Base-by-base conservation (phyloP, 257 asterid genomes). In the Cruciata laevipes region DNA sequence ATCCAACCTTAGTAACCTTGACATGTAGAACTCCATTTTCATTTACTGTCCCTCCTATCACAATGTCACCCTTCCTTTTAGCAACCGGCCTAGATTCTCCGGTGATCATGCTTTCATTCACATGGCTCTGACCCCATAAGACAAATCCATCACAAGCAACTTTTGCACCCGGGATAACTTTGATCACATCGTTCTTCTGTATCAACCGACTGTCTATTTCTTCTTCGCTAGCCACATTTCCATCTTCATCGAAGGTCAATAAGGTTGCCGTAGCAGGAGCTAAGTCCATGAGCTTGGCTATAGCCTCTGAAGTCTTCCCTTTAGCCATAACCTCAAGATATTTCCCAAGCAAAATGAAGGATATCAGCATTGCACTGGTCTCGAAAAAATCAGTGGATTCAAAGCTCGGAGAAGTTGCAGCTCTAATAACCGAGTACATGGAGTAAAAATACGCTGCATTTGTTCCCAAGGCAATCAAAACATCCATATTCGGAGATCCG, bases 21-120 rank as follows among this genome's bases (percentile, higher is more conserved):
- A 88, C 70, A 60, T 84, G 93, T 14, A 88, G 71, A 18, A 74
- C 87, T 7, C 93, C 96, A 14, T 86, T 88, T 66, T 79, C 82
- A 56, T 86, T 88, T 68, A 88, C 74, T 64, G 87, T 88, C 73
- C 96, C 96, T 74, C 96, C 93, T 58, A 88, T 86, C 77, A 86
- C 90, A 49, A 70, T 9, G 65, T 88, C 93, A 1, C 85, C 86
- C 65, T 84, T 76, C 70, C 78, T 69, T 77, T 88, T 88, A 2
- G 84, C 85, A 47, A 83, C 85, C 5, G 89, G 90, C 73, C 83
- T 78, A 20, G 90, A 84, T 73, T 88, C 96, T 59, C 96, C 90
- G 3, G 85, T 80, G 69, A 80, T 77, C 85, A 80, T 80, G 71
- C 85, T 80, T 64, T 80, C 85, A 57, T 80, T 80, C 30, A 80